Percentiles rank a stretch among this genome's conserved stretches.
Conservation (phyloP, 73 alveolate genomes). For the Stentor roeselii region DNA sequence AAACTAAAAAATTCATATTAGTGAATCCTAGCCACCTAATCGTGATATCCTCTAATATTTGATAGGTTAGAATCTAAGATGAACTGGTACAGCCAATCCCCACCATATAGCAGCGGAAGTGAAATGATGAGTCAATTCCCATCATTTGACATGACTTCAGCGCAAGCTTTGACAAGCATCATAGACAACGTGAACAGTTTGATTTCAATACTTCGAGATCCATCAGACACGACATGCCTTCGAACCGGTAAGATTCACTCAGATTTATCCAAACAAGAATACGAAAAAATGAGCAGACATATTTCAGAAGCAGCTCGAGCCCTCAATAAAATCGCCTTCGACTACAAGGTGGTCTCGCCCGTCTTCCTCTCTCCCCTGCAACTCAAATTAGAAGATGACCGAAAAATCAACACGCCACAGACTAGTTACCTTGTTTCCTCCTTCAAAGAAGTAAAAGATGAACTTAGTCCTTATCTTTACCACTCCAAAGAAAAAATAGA, state of each 20-base stretch:
- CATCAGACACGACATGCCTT: not conserved
- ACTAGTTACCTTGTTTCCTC: not conserved
- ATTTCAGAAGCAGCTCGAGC: not conserved
- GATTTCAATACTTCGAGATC: not conserved
- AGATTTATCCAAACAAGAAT: not conserved
- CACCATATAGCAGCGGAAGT: not conserved
- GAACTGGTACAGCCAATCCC: slow-evolving; percentile 2
- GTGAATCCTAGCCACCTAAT: too few relatives aligned
- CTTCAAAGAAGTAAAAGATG: not conserved
- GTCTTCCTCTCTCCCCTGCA: not conserved
- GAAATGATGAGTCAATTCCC: not conserved
- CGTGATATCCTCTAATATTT: too few relatives aligned
- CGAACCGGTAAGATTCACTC: not conserved
- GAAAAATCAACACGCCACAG: not conserved
- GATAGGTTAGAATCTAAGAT: not conserved
- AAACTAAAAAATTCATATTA: too few relatives aligned
- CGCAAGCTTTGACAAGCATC: not conserved
- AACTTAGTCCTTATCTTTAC: not conserved
- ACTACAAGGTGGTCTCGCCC: not conserved
- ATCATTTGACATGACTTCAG: not conserved
- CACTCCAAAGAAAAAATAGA: not conserved
- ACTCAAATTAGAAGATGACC: not conserved
- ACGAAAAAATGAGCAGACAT: not conserved
- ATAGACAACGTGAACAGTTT: not conserved
- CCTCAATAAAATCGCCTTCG: not conserved